These are phyloP conservation scores for Melocanna baccifera DNA, from an alignment of 176 grass and related monocot species.

Conservation along the genomic window DNA sequence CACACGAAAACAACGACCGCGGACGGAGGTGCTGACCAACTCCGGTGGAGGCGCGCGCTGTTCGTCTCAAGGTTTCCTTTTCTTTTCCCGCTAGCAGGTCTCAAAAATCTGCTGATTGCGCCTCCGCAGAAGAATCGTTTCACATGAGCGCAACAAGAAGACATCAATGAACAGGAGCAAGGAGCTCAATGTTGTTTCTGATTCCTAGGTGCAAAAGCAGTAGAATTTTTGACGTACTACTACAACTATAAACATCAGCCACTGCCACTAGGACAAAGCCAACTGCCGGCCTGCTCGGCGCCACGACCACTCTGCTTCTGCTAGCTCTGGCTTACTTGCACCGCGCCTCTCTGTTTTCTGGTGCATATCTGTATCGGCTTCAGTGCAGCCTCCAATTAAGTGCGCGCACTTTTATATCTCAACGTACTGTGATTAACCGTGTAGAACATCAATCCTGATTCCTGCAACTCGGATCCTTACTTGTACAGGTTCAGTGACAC, in stretches of 20 bases:
- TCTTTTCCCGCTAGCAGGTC: not conserved
- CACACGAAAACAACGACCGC: not conserved
- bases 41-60: not conserved
- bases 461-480: not conserved
- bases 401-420: not conserved
- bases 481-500: not conserved
- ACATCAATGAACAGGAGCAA: not conserved
- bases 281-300: not conserved
- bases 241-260: not conserved
- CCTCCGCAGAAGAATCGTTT: not conserved
- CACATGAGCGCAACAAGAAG: not conserved
- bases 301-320: not conserved
- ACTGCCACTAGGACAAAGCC: not conserved
- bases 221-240: not conserved
- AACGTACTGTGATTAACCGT: not conserved
- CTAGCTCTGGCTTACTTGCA: not conserved
- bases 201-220: not conserved
- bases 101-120: not conserved
- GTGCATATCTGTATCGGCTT: not conserved
- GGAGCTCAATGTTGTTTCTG: not conserved
- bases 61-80: not conserved
- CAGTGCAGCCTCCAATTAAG: not conserved
- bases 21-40: not conserved
- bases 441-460: not conserved
- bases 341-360: not conserved